These are phyloP conservation scores for Colletotrichum sp. DNA, from an alignment of 2,329 filamentous ascomycete genomes.

Conservation along the genomic window DNA sequence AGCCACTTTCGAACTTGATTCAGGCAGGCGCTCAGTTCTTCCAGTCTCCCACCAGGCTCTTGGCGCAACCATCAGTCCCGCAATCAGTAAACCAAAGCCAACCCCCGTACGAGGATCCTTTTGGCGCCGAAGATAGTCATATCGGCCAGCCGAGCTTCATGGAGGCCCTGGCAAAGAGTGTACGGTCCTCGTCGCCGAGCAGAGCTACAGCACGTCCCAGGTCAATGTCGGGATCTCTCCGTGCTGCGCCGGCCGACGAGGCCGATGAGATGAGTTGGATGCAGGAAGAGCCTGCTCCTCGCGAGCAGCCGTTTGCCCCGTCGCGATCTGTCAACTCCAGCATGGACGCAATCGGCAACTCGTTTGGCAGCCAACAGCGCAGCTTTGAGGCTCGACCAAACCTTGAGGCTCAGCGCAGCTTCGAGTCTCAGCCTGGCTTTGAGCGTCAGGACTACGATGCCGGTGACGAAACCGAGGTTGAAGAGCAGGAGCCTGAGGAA, in stretches of 20 bases:
- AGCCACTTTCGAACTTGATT: constrained; percentile 15
- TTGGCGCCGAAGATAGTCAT: constrained; percentile 28
- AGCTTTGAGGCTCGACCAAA: neutral
- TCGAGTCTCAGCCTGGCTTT: neutral
- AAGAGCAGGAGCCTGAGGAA: constrained; percentile 14
- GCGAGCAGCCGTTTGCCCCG: constrained; percentile 13
- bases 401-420: neutral
- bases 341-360: constrained; percentile 5
- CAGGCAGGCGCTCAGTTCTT: constrained; percentile 22
- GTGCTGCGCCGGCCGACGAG: constrained; percentile 19
- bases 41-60: constrained; percentile 3
- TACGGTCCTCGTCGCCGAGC: constrained; percentile 8
- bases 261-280: constrained; percentile 52
- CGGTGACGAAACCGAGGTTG: constrained; percentile 6
- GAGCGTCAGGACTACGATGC: neutral
- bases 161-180: constrained; percentile 33
- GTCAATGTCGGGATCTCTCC: constrained; percentile 11
- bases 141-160: constrained; percentile 36
- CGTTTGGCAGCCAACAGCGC: neutral
- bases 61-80: neutral
- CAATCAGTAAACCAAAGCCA: constrained; percentile 17
- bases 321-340: constrained; percentile 3
- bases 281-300: constrained; percentile 25
- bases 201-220: neutral
- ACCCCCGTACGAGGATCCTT: constrained; percentile 32